Evolutionary conservation across 2,329 filamentous ascomycete genomes (phyloP).

Genomic region (Thielaviopsis euricoi): DNA sequence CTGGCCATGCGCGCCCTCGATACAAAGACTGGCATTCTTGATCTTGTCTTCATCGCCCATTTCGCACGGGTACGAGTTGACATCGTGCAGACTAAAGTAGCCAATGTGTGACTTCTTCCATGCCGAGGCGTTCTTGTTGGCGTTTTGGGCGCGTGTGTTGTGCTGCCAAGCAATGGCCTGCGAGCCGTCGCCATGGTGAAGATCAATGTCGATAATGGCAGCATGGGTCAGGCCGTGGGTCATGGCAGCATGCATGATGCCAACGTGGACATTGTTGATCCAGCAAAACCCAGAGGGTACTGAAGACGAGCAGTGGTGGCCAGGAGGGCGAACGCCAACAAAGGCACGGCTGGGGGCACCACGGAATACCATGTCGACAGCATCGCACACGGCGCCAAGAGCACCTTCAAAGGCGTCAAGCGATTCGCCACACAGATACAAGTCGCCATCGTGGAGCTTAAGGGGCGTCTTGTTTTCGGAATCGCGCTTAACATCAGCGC

Average conservation of each 20-base stretch:
- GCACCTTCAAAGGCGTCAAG: constrained; percentile 78
- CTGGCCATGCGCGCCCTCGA: constrained; percentile 87
- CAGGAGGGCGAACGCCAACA: constrained; percentile 80
- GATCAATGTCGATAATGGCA: constrained; percentile 81
- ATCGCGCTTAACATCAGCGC: constrained; percentile 44
- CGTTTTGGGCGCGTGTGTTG: constrained; percentile 64
- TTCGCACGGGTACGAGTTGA: constrained; percentile 97
- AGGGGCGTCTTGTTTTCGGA: constrained; percentile 26
- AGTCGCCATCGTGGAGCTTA: constrained; percentile 69
- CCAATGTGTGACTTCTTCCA: constrained; percentile 80
- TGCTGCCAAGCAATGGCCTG: constrained; percentile 87
- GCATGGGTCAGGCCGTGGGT: constrained; percentile 80
- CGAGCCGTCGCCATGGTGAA: constrained; percentile 90
- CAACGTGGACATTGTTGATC: constrained; percentile 96
- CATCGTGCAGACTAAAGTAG: constrained; percentile 94
- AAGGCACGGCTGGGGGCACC: constrained; percentile 58
- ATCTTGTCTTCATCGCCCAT: constrained; percentile 86
- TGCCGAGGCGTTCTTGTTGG: constrained; percentile 50
- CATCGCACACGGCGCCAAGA: constrained; percentile 83
- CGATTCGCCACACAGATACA: constrained; percentile 81
- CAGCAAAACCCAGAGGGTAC: constrained; percentile 94
- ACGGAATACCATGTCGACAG: constrained; percentile 67
- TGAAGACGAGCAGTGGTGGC: constrained; percentile 83
- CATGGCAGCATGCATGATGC: constrained; percentile 78
- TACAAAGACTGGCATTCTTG: constrained; percentile 81